Percentiles rank a stretch among this genome's conserved stretches.
Evolutionary conservation across 2,329 filamentous ascomycete species (phyloP).

Genomic region (Penicillium decumbens): DNA sequence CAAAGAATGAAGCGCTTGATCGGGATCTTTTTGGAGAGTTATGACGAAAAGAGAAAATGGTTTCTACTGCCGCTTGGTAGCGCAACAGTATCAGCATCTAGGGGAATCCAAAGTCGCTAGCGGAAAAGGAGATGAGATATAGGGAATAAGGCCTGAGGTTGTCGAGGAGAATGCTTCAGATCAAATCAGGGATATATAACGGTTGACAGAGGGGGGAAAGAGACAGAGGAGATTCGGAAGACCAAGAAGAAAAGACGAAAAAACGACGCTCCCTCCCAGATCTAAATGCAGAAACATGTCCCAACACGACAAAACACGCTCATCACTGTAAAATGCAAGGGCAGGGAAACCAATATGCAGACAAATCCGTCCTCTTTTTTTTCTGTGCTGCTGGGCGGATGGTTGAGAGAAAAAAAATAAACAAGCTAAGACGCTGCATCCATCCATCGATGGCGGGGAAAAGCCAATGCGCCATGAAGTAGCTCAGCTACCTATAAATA

Average conservation of each 20-base stretch:
- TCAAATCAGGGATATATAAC: constrained; percentile 28
- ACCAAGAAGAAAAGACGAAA: constrained; percentile 11
- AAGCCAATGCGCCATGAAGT: background rate
- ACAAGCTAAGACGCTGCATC: background rate
- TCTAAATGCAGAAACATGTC: constrained; percentile 26
- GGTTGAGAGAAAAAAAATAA: constrained; percentile 2
- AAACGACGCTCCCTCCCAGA: constrained; percentile 22
- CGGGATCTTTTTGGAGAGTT: constrained; percentile 8
- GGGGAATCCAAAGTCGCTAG: background rate
- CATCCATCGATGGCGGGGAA: background rate
- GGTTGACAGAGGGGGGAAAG: constrained; percentile 16
- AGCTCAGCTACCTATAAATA: background rate
- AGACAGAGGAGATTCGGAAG: constrained; percentile 6
- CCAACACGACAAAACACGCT: constrained; percentile 25
- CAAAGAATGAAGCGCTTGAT: constrained; percentile 1
- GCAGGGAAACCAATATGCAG: constrained; percentile 20
- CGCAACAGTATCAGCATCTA: constrained; percentile 9
- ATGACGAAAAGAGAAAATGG: constrained; percentile 24
- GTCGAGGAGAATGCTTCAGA: constrained; percentile 23
- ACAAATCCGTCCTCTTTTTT: constrained; percentile 4
- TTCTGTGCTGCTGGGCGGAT: constrained; percentile 3
- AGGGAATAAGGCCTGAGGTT: constrained; percentile 11
- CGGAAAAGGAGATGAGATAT: constrained; percentile 1
- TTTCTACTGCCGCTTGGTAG: constrained; percentile 21
- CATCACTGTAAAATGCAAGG: constrained; percentile 25